Conservation (phyloP, 352 stramenopile genomes). For the Phytophthora gonapodyides region DNA sequence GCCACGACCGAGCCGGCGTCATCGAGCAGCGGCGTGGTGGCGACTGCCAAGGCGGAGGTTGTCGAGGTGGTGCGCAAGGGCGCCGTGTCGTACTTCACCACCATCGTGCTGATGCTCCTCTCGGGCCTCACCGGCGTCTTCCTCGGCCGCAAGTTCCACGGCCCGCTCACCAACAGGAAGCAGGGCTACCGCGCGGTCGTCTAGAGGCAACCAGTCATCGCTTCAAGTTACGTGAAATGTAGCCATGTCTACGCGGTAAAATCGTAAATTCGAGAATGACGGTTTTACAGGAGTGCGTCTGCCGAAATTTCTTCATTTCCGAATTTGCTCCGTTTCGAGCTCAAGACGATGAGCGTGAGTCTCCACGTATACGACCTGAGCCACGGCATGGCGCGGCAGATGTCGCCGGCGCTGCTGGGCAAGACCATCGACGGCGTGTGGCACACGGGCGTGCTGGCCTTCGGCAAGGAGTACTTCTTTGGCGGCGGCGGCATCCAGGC, state of each 20-base stretch:
- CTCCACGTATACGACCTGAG: constrained; percentile 97
- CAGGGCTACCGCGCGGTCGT: constrained; percentile 55
- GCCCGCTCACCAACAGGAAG: constrained; percentile 44
- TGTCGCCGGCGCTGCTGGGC: constrained; percentile 91
- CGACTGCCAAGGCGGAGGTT: constrained; percentile 20
- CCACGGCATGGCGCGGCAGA: constrained; percentile 88
- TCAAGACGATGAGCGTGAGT: constrained; percentile 57
- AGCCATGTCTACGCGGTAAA: constrained; percentile 13
- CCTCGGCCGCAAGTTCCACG: constrained; percentile 60
- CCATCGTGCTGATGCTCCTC: constrained; percentile 53
- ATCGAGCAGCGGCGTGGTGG: constrained; percentile 21
- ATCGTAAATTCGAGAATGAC: constrained; percentile 18
- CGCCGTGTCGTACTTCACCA: constrained; percentile 56
- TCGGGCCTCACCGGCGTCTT: constrained; percentile 52
- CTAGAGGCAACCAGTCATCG: constrained; percentile 24
- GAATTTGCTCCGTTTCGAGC: constrained; percentile 10
- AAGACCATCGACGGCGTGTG: constrained; percentile 95
- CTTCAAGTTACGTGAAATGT: no score
- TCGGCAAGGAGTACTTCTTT: constrained; percentile 95
- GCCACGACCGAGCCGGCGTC: constrained; percentile 10
- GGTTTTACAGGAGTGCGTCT: constrained; percentile 18
- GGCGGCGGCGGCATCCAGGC: constrained; percentile 92
- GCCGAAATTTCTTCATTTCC: constrained; percentile 15
- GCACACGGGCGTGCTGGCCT: constrained; percentile 88
- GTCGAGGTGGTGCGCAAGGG: constrained; percentile 21